These are phyloP conservation scores for Trichophyton rubrum DNA, from an alignment of 2,329 filamentous ascomycete species.

Conservation along the genomic window DNA sequence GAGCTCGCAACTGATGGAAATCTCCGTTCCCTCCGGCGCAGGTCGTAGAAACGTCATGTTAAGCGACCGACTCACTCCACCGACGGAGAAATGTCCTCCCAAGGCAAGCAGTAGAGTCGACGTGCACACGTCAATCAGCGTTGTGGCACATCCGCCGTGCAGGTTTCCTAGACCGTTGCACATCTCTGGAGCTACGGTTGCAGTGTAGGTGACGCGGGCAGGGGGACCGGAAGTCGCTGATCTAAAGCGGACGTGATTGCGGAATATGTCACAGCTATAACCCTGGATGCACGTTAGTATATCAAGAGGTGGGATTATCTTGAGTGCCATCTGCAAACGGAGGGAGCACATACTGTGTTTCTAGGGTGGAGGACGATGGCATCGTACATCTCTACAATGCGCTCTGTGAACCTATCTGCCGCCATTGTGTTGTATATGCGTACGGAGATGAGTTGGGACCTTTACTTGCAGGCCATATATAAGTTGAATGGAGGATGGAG, in stretches of 20 bases:
- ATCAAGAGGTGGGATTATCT: neutral
- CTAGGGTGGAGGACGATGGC: neutral
- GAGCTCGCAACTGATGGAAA: conserved; percentile 46
- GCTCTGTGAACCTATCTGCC: conserved; percentile 3
- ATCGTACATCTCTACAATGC: conserved; percentile 3
- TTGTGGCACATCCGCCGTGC: conserved; percentile 66
- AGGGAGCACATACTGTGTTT: neutral
- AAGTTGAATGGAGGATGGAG: neutral
- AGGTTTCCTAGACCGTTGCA: conserved; percentile 87
- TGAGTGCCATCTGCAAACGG: neutral
- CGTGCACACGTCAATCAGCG: conserved; percentile 51
- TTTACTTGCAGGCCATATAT: too few relatives aligned
- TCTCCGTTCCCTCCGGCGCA: conserved; percentile 39
- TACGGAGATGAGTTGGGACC: too few relatives aligned
- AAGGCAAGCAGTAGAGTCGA: conserved; percentile 47
- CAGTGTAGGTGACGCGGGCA: conserved; percentile 23
- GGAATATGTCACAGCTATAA: conserved; percentile 21
- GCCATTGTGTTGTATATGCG: neutral
- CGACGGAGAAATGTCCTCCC: conserved; percentile 48
- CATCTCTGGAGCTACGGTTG: conserved; percentile 66
- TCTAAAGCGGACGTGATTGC: conserved; percentile 27
- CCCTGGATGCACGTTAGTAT: conserved; percentile 14
- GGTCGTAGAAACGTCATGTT: conserved; percentile 57
- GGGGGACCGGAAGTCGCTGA: conserved; percentile 26
- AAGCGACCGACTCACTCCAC: conserved; percentile 55